A percentile compares a stretch with the other conserved stretches of the same genome.
These are phyloP conservation scores for Monotropa hypopitys DNA, from an alignment of 179 eudicot species.

Conservation along the genomic window DNA sequence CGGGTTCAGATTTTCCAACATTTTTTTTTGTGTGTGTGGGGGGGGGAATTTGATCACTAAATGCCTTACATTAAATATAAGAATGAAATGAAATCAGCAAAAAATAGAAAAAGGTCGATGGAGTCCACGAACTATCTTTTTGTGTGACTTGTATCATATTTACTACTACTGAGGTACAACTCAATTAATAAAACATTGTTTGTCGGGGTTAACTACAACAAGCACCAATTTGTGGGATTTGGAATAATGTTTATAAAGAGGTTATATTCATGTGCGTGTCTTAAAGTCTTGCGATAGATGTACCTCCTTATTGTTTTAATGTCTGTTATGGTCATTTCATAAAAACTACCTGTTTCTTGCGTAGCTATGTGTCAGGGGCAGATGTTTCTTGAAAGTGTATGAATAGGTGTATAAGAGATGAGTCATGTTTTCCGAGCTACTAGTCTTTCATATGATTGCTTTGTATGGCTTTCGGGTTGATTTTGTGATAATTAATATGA, in stretches of 20 bases:
- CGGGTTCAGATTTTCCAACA: not conserved
- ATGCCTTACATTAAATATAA: not conserved
- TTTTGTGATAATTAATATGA: no score
- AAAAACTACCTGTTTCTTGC: not conserved
- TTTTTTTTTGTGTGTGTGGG: no score
- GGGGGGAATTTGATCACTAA: not conserved
- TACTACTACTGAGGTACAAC: not conserved
- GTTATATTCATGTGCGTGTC: not conserved
- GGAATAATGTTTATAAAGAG: not conserved
- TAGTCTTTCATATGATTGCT: no score
- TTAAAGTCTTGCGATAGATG: not conserved
- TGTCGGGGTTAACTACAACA: not conserved
- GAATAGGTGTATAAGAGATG: no score
- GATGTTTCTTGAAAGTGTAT: no score
- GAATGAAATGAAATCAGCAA: not conserved
- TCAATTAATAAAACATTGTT: not conserved
- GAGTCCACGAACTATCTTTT: not conserved
- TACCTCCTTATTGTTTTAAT: not conserved
- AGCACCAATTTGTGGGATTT: no score
- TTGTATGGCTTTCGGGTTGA: no score
- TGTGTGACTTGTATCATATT: not conserved
- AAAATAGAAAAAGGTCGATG: not conserved
- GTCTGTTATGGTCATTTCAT: not conserved
- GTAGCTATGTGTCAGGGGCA: not conserved
- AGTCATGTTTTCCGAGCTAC: no score